A percentile compares a stretch with the other conserved stretches of the same genome.
Conservation (phyloP, 2,329 filamentous ascomycete genomes). For the Fusarium verrucosum region DNA sequence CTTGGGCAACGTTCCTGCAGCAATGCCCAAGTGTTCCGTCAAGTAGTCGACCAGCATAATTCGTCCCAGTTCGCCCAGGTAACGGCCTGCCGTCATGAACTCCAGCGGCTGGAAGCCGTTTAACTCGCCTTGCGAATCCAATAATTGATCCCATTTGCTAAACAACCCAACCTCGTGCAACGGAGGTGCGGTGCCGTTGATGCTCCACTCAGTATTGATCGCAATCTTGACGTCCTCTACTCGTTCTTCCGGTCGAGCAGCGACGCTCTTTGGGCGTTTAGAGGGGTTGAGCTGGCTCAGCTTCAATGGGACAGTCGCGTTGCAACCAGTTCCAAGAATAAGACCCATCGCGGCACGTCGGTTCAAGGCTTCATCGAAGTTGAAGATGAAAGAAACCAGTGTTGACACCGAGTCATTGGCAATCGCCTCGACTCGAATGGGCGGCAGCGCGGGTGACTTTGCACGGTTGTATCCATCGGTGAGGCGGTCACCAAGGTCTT, state of each 20-base stretch:
- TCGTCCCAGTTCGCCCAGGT: constrained; percentile 79
- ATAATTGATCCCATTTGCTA: constrained; percentile 73
- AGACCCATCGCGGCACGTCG: constrained; percentile 80
- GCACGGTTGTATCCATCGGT: constrained; percentile 66
- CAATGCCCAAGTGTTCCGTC: constrained; percentile 53
- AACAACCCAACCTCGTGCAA: constrained; percentile 70
- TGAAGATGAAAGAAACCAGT: constrained; percentile 78
- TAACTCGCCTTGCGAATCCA: constrained; percentile 72
- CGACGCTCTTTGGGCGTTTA: constrained; percentile 65
- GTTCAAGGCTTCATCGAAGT: constrained; percentile 67
- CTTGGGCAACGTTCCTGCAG: constrained; percentile 60
- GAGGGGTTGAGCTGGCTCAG: constrained; percentile 68
- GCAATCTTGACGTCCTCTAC: constrained; percentile 70
- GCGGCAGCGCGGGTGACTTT: constrained; percentile 63
- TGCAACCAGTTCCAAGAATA: constrained; percentile 83
- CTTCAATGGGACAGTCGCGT: constrained; percentile 79
- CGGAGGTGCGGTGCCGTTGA: constrained; percentile 76
- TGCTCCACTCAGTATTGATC: constrained; percentile 87
- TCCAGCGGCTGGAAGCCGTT: constrained; percentile 85
- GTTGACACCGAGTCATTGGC: constrained; percentile 85
- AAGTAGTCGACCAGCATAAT: constrained; percentile 75
- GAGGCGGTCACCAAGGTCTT: constrained; percentile 69
- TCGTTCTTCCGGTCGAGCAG: constrained; percentile 57
- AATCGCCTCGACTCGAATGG: constrained; percentile 77
- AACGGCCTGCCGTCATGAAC: constrained; percentile 84